Evolutionary conservation across 208 protist genomes (phyloP).

Genomic region (Crithidia sp.): DNA sequence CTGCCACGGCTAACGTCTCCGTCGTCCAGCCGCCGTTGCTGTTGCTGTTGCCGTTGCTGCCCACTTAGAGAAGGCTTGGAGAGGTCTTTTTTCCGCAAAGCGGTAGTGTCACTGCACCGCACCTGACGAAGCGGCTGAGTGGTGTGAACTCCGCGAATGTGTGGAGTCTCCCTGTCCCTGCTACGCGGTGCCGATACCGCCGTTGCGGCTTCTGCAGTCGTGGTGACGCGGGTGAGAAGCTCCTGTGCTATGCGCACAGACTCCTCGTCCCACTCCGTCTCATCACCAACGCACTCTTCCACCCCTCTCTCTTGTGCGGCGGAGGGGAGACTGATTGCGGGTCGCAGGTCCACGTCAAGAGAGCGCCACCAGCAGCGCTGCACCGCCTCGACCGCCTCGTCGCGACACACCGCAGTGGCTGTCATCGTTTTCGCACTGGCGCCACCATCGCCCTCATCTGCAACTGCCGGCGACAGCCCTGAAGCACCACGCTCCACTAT

Average conservation of each 20-base stretch:
- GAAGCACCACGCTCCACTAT: not conserved
- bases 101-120: too few relatives aligned
- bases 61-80: too few relatives aligned
- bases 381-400: conserved; percentile 18
- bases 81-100: too few relatives aligned
- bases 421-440: not conserved
- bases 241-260: not conserved
- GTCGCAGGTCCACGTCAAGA: conserved; percentile 15
- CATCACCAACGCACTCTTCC: not conserved
- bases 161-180: too few relatives aligned
- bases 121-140: too few relatives aligned
- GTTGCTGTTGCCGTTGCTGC: too few relatives aligned
- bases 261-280: not conserved
- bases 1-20: too few relatives aligned
- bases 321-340: conserved; percentile 8
- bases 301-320: not conserved
- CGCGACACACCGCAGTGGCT: conserved; percentile 6
- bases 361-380: conserved; percentile 30
- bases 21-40: too few relatives aligned
- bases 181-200: too few relatives aligned
- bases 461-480: not conserved
- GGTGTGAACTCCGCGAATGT: too few relatives aligned
- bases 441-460: not conserved
- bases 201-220: not conserved
- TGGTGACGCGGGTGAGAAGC: not conserved